Conservation (phyloP, 108 stramenopile species). For the Licmophora abbreviata region DNA sequence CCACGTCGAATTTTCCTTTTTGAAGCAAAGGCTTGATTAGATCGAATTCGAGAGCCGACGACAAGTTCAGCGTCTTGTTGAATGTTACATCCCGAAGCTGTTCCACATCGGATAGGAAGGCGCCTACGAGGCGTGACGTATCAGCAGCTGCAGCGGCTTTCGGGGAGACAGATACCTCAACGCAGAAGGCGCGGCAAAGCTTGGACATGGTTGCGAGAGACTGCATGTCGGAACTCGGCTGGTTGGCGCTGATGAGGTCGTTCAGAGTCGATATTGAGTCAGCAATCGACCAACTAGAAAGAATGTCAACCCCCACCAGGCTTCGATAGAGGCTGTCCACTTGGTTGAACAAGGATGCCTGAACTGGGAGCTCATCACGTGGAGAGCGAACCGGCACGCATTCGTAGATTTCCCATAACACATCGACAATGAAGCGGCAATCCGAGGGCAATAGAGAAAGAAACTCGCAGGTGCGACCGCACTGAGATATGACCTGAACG, state of each 20-base stretch:
- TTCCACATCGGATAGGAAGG: slow-evolving; percentile 50
- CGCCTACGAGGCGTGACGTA: no score
- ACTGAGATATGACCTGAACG: slow-evolving; percentile 7
- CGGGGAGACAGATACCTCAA: no score
- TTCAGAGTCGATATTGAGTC: slow-evolving; percentile 21
- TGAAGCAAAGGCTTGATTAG: no score
- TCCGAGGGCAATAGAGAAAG: neutral
- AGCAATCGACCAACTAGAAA: slow-evolving; percentile 24
- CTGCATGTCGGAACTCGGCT: no score
- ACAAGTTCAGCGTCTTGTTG: slow-evolving; percentile 5
- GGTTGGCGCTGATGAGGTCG: no score
- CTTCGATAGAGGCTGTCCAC: slow-evolving; percentile 5
- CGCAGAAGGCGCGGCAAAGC: no score
- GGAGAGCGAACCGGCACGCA: slow-evolving; percentile 18
- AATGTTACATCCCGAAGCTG: slow-evolving; percentile 35
- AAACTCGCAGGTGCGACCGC: neutral
- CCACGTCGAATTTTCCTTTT: no score
- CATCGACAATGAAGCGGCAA: slow-evolving; percentile 8
- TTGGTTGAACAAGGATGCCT: neutral
- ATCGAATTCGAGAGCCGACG: slow-evolving; percentile 4
- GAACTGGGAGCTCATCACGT: slow-evolving; percentile 1
- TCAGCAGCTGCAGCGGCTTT: no score
- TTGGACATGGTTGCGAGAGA: no score
- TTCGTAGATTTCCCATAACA: slow-evolving; percentile 36
- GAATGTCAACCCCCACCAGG: slow-evolving; percentile 22